phyloP scores from a whole-genome alignment of 768 basidiomycete genomes.

The Scleroderma citrinum region DNA sequence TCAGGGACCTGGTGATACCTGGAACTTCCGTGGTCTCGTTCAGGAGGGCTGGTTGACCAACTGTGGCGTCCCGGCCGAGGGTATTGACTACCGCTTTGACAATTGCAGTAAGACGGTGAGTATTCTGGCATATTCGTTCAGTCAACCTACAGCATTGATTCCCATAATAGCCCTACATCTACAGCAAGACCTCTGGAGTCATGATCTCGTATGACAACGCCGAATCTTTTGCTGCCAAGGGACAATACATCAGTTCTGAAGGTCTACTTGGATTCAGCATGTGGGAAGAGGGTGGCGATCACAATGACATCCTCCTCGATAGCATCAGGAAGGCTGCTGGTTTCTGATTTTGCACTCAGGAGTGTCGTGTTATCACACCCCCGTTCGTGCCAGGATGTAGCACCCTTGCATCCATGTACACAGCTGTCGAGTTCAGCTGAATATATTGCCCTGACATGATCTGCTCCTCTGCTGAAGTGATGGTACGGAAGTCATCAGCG shows the following conservation, averaged over 20 bases:
- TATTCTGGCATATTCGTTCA: constrained; percentile 8
- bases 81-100: constrained; percentile 53
- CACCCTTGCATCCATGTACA: too few relatives aligned
- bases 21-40: constrained; percentile 55
- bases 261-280: constrained; percentile 60
- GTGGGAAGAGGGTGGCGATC: constrained; percentile 70
- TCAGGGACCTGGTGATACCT: constrained; percentile 45
- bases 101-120: constrained; percentile 68
- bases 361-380: too few relatives aligned
- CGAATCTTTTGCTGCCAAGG: constrained; percentile 55
- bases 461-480: too few relatives aligned
- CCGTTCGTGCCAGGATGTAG: too few relatives aligned
- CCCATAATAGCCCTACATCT: constrained; percentile 56
- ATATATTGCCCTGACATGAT: too few relatives aligned
- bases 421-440: too few relatives aligned
- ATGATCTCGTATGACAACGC: constrained; percentile 65
- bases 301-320: constrained; percentile 53
- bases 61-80: constrained; percentile 25
- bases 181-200: constrained; percentile 48
- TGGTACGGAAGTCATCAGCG: too few relatives aligned
- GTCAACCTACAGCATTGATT: neutral
- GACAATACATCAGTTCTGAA: constrained; percentile 45
- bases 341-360: too few relatives aligned
- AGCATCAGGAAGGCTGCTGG: constrained; percentile 33
- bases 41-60: constrained; percentile 46